These are phyloP conservation scores for Endoconidiophora laricicola DNA, from an alignment of 2,329 filamentous ascomycete genomes.

Conservation along the genomic window DNA sequence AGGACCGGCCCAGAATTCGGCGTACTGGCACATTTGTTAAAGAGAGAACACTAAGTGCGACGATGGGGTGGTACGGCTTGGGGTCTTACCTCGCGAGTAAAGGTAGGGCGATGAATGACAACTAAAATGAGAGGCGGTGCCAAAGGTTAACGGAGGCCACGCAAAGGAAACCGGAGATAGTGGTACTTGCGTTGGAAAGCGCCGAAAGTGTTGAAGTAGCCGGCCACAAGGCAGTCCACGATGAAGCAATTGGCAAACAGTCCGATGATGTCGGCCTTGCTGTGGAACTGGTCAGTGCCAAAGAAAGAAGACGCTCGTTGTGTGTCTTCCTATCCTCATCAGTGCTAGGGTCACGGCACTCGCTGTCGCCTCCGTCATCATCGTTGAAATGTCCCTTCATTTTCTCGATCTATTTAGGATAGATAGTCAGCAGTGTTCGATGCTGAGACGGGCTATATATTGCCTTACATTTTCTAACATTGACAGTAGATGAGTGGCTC, in stretches of 20 bases:
- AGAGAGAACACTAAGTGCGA: background rate
- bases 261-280: conserved; percentile 30
- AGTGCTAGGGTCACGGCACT: background rate
- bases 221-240: conserved; percentile 33
- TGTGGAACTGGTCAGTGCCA: conserved; percentile 23
- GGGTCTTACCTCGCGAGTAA: conserved; percentile 26
- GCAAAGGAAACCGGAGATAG: background rate
- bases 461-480: conserved; percentile 39
- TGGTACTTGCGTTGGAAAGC: conserved; percentile 31
- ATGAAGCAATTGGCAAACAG: conserved; percentile 29
- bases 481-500: conserved; percentile 43
- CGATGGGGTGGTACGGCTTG: background rate
- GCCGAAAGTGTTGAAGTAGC: conserved; percentile 36
- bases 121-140: conserved; percentile 21
- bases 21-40: conserved; percentile 23
- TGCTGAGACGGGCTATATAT: conserved; percentile 1
- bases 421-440: background rate
- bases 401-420: conserved; percentile 34
- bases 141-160: conserved; percentile 5
- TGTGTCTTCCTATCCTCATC: conserved; percentile 19
- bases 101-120: conserved; percentile 36
- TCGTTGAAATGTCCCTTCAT: conserved; percentile 41
- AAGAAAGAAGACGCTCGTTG: conserved; percentile 29
- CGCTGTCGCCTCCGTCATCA: conserved; percentile 20
- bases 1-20: conserved; percentile 31